Conservation (phyloP, 768 basidiomycete genomes). For the Leccinellum luteum region DNA sequence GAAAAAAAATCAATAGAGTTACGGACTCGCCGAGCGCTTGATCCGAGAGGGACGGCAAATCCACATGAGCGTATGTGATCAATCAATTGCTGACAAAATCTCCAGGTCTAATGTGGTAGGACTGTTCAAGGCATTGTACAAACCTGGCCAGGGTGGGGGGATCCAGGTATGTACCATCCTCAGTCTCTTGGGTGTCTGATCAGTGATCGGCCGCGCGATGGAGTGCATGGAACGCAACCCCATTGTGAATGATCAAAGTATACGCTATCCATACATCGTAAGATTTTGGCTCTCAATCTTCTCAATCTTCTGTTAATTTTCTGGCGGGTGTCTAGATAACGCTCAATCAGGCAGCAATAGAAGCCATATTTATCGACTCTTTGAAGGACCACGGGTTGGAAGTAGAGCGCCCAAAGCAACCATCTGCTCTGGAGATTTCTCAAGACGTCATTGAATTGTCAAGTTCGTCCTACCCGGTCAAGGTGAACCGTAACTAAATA, state of each 20-base stretch:
- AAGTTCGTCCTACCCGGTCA: background rate
- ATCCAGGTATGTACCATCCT: no score
- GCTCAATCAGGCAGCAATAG: background rate
- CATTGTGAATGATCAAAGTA: no score
- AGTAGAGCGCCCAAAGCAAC: background rate
- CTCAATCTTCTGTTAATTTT: no score
- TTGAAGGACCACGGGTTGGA: background rate
- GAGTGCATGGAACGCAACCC: no score
- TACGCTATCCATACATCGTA: no score
- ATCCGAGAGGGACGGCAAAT: background rate
- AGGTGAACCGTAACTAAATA: background rate
- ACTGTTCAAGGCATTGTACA: background rate
- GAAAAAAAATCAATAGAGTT: no score
- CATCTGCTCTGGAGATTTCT: background rate
- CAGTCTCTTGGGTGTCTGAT: no score
- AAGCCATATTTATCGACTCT: background rate
- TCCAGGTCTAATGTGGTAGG: no score
- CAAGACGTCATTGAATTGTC: background rate
- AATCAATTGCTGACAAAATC: no score
- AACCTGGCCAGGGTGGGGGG: background rate
- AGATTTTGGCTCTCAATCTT: background rate
- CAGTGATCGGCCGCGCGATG: no score
- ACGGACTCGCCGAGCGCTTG: background rate
- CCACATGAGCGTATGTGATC: background rate
- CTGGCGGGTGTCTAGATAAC: background rate